These are phyloP conservation scores for Acanthamoeba culbertsoni DNA, from an alignment of 208 protist genomes.

Conservation along the genomic window DNA sequence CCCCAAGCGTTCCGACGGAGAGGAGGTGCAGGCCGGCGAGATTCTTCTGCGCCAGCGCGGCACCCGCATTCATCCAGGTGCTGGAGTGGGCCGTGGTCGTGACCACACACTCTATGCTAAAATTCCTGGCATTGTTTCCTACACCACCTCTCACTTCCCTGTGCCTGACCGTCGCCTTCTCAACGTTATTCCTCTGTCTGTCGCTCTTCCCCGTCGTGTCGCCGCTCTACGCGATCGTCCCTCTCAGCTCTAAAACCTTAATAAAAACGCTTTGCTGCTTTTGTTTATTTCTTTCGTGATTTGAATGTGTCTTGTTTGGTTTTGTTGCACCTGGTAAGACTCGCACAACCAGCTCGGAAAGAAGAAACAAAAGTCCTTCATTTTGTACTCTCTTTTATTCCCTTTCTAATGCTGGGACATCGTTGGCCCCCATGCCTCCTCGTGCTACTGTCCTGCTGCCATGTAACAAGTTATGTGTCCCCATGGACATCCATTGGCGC, in stretches of 20 bases:
- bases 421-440: neutral
- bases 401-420: neutral
- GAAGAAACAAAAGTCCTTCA: no score
- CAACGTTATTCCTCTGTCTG: neutral
- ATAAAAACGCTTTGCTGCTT: no score
- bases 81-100: constrained; percentile 62
- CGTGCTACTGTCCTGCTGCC: neutral
- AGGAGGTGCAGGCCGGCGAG: constrained; percentile 68
- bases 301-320: neutral
- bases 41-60: constrained; percentile 78
- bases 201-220: neutral
- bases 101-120: constrained; percentile 76
- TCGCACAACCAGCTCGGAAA: no score
- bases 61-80: constrained; percentile 51
- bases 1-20: constrained; percentile 69
- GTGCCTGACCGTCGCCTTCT: neutral
- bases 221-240: neutral
- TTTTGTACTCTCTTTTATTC: neutral
- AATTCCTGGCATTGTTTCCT: constrained; percentile 47
- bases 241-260: neutral
- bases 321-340: no score
- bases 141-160: constrained; percentile 19
- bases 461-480: no score
- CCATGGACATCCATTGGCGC: no score
- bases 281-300: neutral